A percentile compares a stretch with the other conserved stretches of the same genome.
Evolutionary conservation across 345 rosid genomes (phyloP).

Genomic region (Corchorus capsularis): DNA sequence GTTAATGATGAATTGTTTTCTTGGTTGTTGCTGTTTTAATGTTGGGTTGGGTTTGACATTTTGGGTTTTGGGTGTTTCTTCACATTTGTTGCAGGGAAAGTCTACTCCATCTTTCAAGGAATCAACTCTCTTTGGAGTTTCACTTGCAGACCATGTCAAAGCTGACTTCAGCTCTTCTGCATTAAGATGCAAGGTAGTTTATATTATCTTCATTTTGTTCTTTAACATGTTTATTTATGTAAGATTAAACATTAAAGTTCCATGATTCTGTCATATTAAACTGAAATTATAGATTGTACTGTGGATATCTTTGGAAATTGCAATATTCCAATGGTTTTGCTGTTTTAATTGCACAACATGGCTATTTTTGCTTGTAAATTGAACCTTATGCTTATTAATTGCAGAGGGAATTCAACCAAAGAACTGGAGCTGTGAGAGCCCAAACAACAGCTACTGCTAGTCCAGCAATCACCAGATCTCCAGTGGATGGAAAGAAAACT

Average conservation of each 20-base stretch:
- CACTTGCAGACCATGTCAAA: conserved; percentile 60
- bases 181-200: conserved; percentile 64
- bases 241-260: too few species aligned
- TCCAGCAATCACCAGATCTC: conserved; percentile 47
- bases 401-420: conserved; percentile 55
- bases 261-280: neutral
- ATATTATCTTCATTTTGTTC: neutral
- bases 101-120: conserved; percentile 60
- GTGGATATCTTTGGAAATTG: neutral
- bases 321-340: neutral
- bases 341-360: neutral
- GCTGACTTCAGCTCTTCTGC: conserved; percentile 53
- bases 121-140: conserved; percentile 72
- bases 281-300: neutral
- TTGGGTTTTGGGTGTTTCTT: neutral
- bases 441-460: conserved; percentile 59
- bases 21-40: conserved; percentile 1
- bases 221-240: neutral
- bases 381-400: neutral
- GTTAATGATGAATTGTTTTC: neutral
- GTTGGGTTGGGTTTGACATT: conserved; percentile 5
- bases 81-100: conserved; percentile 53
- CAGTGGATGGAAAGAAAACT: conserved; percentile 69
- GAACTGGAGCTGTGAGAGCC: conserved; percentile 57
- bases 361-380: neutral